Base-by-base conservation (phyloP, 179 eudicot species). In the Beta macrorhiza region DNA sequence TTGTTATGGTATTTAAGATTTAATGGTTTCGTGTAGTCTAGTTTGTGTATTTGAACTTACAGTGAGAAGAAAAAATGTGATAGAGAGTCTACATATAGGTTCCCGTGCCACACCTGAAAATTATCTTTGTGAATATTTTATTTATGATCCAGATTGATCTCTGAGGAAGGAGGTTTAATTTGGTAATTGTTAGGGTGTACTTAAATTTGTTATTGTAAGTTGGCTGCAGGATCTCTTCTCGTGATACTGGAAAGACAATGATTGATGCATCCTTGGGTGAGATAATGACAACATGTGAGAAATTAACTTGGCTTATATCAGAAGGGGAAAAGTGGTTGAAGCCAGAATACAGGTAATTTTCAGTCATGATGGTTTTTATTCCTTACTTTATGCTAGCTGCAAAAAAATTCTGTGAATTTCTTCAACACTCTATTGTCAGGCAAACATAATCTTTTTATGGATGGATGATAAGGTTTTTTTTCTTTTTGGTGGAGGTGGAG, bases 191-290 rank as follows among this genome's bases (percentile, higher is more conserved):
- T 75, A 61, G 5, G 32, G 13, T 61, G 16, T 71, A 19, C 74
- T 29, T 57, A 67, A 77, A 52, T 22, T 11, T 49, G 7, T 19
- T 61, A 57, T 49, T 62, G 32, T 42, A 53, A 19, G 67, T 22
- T 78, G 15, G 42, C 72, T 82, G 77, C 77, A 96, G 99, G 84
- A 89, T 94, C 75, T 96, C 99, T 74, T 96, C 99, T 78, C 98
- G 99, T 86, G 99, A 96, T 86, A 96, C 99, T 88, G 99, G 99
- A 88, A 96, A 96, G 91, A 96, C 99, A 71, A 94, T 96, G 97
- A 92, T 96, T 82, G 99, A 96, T 90, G 99, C 99, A 65, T 96
- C 99, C 71, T 80, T 96, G 89, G 99, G 99, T 83, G 99, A 96
- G 84, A 94, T 96, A 80, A 96, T 96, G 99, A 96, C 99, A n/a